Percentiles rank a stretch among this genome's conserved stretches.
phyloP scores from a whole-genome alignment of 2,329 filamentous ascomycete species.

The Trichoderma oligosporum region DNA sequence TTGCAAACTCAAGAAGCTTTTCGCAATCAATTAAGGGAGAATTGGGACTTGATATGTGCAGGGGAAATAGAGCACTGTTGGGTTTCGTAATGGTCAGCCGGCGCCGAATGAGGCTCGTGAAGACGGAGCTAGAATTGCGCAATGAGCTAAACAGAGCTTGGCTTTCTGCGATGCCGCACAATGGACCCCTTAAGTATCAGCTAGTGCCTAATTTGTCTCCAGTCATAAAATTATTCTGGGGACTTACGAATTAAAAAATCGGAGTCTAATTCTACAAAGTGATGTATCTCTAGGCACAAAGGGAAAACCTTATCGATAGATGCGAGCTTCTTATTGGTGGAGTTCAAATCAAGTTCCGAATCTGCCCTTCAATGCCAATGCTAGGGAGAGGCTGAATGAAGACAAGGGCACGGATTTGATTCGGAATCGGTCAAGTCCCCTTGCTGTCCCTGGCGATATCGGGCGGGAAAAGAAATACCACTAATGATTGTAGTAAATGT shows the following conservation, averaged over 20 bases:
- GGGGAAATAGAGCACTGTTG: background rate
- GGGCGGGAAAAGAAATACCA: background rate
- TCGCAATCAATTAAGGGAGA: background rate
- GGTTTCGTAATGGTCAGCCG: background rate
- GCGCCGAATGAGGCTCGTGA: background rate
- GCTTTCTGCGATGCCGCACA: slow-evolving; percentile 2
- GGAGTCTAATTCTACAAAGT: slow-evolving; percentile 4
- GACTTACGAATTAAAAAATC: background rate
- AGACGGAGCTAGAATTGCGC: background rate
- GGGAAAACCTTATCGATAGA: background rate
- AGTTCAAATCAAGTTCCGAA: background rate
- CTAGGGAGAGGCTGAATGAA: background rate
- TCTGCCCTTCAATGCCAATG: background rate
- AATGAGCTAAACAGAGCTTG: slow-evolving; percentile 14
- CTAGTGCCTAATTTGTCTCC: background rate
- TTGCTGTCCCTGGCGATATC: background rate
- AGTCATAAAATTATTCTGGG: background rate
- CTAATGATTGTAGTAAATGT: background rate
- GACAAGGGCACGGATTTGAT: background rate
- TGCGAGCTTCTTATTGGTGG: slow-evolving; percentile 6
- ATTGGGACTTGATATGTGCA: background rate
- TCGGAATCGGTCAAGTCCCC: slow-evolving; percentile 1
- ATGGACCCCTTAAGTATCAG: background rate
- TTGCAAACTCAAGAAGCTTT: background rate
- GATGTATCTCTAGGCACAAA: background rate